Evolutionary conservation across 306 rosid genomes (phyloP).

Genomic region (Trifolium repens): DNA sequence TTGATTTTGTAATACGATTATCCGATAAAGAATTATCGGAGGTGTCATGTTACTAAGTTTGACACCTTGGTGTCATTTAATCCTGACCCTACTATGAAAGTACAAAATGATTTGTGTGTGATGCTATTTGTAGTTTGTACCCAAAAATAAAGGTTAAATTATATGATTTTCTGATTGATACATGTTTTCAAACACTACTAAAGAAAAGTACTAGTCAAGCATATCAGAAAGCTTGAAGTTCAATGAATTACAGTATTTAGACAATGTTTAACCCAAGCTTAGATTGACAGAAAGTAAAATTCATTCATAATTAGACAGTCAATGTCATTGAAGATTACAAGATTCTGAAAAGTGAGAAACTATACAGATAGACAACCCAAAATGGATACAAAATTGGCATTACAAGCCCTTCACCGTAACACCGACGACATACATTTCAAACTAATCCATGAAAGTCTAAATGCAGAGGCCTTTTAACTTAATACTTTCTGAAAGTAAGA

Average conservation of each 20-base stretch:
- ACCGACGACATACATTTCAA: background rate
- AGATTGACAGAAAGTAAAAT: background rate
- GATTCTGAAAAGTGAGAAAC: background rate
- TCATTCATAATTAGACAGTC: background rate
- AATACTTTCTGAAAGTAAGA: constrained; percentile 79
- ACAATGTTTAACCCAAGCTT: no score
- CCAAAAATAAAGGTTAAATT: no score
- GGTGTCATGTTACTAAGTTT: no score
- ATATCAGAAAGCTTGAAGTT: background rate
- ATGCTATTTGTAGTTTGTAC: no score
- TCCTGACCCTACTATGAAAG: no score
- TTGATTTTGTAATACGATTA: no score
- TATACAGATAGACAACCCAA: background rate
- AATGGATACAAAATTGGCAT: background rate
- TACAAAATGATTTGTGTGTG: no score
- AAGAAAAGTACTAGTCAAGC: background rate
- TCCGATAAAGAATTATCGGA: no score
- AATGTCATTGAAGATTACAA: background rate
- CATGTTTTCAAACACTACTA: background rate
- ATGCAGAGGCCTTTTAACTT: background rate
- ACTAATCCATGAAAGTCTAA: background rate
- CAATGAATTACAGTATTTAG: background rate
- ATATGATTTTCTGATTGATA: background rate
- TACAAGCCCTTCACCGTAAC: no score
- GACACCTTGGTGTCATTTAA: no score